phyloP scores from a whole-genome alignment of 1,284 basidiomycete genomes.

The Heterobasidion parviporum region DNA sequence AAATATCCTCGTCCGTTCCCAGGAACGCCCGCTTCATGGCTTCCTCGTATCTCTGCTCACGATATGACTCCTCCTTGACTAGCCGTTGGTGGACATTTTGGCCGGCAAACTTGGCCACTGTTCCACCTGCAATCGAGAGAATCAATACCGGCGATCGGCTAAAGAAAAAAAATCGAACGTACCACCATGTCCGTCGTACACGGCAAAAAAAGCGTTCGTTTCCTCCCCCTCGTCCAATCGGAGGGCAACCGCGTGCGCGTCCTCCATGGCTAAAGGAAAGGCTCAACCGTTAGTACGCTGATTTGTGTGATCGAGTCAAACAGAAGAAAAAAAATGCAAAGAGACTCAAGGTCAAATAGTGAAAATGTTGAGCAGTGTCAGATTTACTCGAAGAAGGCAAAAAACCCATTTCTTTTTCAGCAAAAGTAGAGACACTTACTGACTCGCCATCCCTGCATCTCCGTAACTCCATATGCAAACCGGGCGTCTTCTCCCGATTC shows the following conservation, averaged over 20 bases:
- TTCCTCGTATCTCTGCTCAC: constrained; percentile 57
- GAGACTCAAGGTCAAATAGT: constrained; percentile 5
- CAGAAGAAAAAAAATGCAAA: constrained; percentile 5
- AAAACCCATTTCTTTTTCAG: neutral
- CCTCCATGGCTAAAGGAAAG: constrained; percentile 84
- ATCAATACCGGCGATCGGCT: constrained; percentile 2
- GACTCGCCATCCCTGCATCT: constrained; percentile 99
- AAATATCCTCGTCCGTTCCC: constrained; percentile 90
- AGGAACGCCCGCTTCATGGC: constrained; percentile 89
- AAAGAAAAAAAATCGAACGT: constrained; percentile 20
- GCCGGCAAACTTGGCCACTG: constrained; percentile 89
- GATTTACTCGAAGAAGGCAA: neutral
- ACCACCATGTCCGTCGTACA: constrained; percentile 99
- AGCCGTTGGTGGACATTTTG: constrained; percentile 84
- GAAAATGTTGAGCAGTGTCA: neutral
- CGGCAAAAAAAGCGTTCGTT: constrained; percentile 83
- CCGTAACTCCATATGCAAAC: constrained; percentile 78
- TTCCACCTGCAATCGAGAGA: constrained; percentile 49
- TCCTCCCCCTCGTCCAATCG: constrained; percentile 46
- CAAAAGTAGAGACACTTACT: constrained; percentile 47
- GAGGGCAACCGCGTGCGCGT: constrained; percentile 85
- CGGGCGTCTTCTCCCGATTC: constrained; percentile 73
- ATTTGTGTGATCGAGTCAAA: neutral
- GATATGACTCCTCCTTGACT: constrained; percentile 67
- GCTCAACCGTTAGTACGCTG: constrained; percentile 1